Base-by-base conservation (phyloP, 1,139 yeast species). In the Suhomyces bokatorum region DNA sequence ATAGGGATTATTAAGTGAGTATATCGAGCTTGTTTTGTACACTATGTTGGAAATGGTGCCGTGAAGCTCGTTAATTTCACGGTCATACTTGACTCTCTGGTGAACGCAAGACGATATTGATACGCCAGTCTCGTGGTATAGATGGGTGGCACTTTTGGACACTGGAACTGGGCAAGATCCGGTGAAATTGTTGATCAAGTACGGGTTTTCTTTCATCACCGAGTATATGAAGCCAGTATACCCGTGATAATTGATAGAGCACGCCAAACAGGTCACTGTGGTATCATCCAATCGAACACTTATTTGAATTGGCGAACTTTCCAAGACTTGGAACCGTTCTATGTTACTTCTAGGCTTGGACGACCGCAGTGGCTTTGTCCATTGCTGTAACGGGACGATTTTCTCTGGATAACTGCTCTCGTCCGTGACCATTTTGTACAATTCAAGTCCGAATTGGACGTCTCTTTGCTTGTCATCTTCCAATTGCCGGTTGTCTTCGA, bases 21-120 rank as follows among this genome's bases (percentile, higher is more conserved):
- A 64, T 8, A 53, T 49, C 1, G 54, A 43, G 26, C 61, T 58
- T 14, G 54, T 52, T 37, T 52, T 57, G 49, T 64, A 64, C 3
- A 49, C 50, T 16, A 64, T 54, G 47, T 53, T 52, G 26, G 38
- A 16, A 16, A 49, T 42, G 9, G 48, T 39, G 6, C 42, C 46
- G 12, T 47, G 48, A 14, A 49, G 38, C 22, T 43, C 46, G 2
- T 31, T 12, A 27, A 49, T 47, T 12, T 42, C 42, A 4, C 53
- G 33, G 15, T 41, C 42, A 32, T 49, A 46, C 17, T 45, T 47
- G 17, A 32, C 20, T 28, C 53, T 32, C 22, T 39, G 45, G 15
- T 45, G 44, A 7, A 42, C 37, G 35, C 51, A 49, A 2, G 46
- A 35, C 10, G 37, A 34, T 6, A 11, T 12, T 2, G 37, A 30